phyloP scores from a whole-genome alignment of 2,329 filamentous ascomycete genomes.

The Alternaria hordeiaustralica region DNA sequence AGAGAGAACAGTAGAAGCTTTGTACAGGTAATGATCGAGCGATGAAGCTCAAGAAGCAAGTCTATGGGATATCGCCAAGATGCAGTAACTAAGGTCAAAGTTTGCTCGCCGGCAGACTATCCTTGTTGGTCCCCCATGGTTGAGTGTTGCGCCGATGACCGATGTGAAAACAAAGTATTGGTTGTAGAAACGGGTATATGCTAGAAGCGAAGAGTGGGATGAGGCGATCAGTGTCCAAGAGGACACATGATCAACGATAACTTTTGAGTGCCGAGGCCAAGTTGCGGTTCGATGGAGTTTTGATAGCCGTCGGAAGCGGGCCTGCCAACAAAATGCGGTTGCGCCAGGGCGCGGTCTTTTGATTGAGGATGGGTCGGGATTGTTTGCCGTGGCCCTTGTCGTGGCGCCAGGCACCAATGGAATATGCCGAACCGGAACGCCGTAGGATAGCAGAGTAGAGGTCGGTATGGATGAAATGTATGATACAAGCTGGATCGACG shows the following conservation, averaged over 20 bases:
- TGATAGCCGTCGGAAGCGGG: constrained; percentile 8
- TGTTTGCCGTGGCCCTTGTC: constrained; percentile 15
- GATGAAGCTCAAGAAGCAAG: constrained; percentile 35
- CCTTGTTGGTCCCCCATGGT: constrained; percentile 6
- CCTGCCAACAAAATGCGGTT: constrained; percentile 4
- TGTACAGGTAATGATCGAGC: constrained; percentile 22
- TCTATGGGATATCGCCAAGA: constrained; percentile 42
- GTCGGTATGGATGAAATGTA: constrained; percentile 28
- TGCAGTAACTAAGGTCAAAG: constrained; percentile 16
- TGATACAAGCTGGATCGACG: constrained; percentile 29
- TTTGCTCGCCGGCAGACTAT: constrained; percentile 28
- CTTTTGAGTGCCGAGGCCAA: constrained; percentile 21
- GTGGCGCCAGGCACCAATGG: constrained; percentile 10
- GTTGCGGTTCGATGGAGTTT: neutral
- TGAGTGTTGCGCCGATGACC: constrained; percentile 19
- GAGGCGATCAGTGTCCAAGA: constrained; percentile 13
- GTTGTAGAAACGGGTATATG: constrained; percentile 34
- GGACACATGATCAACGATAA: constrained; percentile 16
- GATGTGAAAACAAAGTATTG: constrained; percentile 17
- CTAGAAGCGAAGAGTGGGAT: constrained; percentile 19
- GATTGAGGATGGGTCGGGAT: constrained; percentile 14
- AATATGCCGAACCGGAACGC: constrained; percentile 16
- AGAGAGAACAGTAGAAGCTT: constrained; percentile 12
- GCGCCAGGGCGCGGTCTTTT: constrained; percentile 8
- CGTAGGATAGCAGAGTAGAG: constrained; percentile 17